These are phyloP conservation scores for Lathyrus aphaca DNA, from an alignment of 306 rosid genomes.

Conservation along the genomic window DNA sequence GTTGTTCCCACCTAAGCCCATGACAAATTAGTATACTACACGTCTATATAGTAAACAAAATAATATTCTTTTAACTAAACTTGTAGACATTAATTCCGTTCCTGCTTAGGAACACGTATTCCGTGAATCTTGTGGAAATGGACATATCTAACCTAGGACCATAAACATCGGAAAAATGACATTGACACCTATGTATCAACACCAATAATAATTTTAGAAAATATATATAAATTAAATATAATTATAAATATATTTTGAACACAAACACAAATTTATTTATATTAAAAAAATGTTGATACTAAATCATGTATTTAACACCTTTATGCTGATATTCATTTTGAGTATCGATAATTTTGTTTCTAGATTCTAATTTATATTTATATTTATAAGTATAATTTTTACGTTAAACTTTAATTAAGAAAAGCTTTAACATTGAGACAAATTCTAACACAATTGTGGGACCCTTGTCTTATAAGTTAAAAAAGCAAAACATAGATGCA, in stretches of 20 bases:
- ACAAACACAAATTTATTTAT: too few species aligned
- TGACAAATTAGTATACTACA: not conserved
- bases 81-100: not conserved
- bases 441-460: not conserved
- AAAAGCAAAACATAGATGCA: not conserved
- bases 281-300: too few species aligned
- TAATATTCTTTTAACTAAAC: not conserved
- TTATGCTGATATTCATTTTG: too few species aligned
- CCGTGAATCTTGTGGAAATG: constrained; percentile 12
- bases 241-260: too few species aligned
- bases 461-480: not conserved
- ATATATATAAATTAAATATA: too few species aligned
- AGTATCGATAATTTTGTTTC: too few species aligned
- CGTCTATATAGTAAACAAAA: not conserved
- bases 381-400: not conserved
- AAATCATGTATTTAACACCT: too few species aligned
- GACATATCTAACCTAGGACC: not conserved
- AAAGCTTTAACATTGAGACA: not conserved
- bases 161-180: too few species aligned
- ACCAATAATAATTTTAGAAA: too few species aligned
- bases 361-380: too few species aligned
- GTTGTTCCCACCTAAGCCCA: constrained; percentile 12
- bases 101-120: constrained; percentile 19
- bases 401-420: not conserved
- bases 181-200: too few species aligned